Conservation (phyloP, 2,329 filamentous ascomycete species). For the Botryotinia calthae region DNA sequence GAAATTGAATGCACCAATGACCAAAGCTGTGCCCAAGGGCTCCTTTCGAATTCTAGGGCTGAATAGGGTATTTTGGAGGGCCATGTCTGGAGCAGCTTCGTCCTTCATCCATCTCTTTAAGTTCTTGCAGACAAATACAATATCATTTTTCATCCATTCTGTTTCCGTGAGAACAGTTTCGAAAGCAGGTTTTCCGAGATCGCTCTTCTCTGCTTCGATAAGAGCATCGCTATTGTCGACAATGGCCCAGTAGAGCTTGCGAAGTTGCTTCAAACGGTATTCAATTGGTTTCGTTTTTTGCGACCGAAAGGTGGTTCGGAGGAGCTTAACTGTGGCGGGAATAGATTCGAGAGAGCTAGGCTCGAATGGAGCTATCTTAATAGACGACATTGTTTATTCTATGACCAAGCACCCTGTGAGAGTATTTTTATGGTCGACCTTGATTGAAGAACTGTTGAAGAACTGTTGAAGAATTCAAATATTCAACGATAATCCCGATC, state of each 20-base stretch:
- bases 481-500: not conserved
- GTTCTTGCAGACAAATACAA: slow-evolving; percentile 73
- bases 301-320: slow-evolving; percentile 69
- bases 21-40: slow-evolving; percentile 75
- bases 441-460: not conserved
- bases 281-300: slow-evolving; percentile 80
- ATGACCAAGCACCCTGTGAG: not conserved
- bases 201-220: slow-evolving; percentile 69
- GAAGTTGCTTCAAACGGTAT: slow-evolving; percentile 81
- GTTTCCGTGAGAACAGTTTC: slow-evolving; percentile 76
- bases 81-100: slow-evolving; percentile 69
- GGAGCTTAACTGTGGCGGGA: slow-evolving; percentile 54
- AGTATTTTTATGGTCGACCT: no score
- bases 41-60: slow-evolving; percentile 80
- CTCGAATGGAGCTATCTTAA: slow-evolving; percentile 46
- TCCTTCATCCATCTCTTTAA: slow-evolving; percentile 81
- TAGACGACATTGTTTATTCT: slow-evolving; percentile 17
- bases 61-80: slow-evolving; percentile 65
- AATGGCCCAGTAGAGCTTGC: slow-evolving; percentile 92
- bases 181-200: slow-evolving; percentile 74
- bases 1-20: slow-evolving; percentile 95
- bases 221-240: slow-evolving; percentile 74
- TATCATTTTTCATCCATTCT: slow-evolving; percentile 76
- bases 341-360: slow-evolving; percentile 67
- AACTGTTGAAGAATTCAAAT: not conserved